Base-by-base conservation (phyloP, 345 rosid genomes). In the Euphorbia tirucalli region DNA sequence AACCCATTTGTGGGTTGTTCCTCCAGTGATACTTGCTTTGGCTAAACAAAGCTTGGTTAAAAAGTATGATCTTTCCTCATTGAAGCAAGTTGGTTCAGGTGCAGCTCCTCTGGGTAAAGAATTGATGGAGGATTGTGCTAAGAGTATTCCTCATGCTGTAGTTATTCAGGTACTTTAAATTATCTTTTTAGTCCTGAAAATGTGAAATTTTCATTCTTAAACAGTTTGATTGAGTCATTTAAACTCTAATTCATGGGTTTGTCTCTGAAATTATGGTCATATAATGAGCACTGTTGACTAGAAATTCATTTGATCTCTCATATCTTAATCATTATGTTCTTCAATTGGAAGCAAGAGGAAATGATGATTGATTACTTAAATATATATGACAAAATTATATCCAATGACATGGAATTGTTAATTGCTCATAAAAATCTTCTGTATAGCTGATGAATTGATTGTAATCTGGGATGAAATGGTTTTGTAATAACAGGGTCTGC, bases 61-160 rank as follows among this genome's bases (percentile, higher is more conserved):
- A 56, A 91, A 85, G 58, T 89, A 76, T 74, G 88, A 89, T 70
- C 86, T 91, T 54, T 91, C 97, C 0, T 85, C 97, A 0, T 73
- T 93, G 79, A 84, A 74, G 79, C 84, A 77, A 4, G 78, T 93
- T 68, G 96, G 88, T 1, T 93, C 96, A 1, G 90, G 96, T 39
- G 97, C 98, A 48, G 97, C 98, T 0, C 98, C 98, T 59, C 77
- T 93, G 66, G 93, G 94, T 27, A 93, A 89, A 78, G 98, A 93
- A 32, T 73, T 88, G 83, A 93, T 91, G 98, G 84, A 82, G 65
- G 97, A 91, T 15, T 88, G 97, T 54, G 77, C 86, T 0, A 89
- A 67, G 81, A 88, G 77, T 70, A 56, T 91, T n/a, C 89, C 94
- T 70, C 75, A 84, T 21, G 90, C 86, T 43, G 9, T 35, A 9